phyloP scores from a whole-genome alignment of 2,329 filamentous ascomycete species.

The Aurifilum marmelostoma region DNA sequence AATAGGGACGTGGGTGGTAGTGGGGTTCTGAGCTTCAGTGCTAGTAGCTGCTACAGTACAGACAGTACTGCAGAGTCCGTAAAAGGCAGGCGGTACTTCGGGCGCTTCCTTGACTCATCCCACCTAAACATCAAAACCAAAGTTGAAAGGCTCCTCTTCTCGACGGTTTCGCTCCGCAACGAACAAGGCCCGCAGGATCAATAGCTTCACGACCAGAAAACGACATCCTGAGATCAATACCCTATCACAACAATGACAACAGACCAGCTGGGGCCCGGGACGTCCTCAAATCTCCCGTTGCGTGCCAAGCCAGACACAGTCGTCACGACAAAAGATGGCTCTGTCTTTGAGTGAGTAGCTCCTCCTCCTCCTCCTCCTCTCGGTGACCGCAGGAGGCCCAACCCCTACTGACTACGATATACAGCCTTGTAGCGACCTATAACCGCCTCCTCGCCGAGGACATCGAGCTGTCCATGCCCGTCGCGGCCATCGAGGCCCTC shows the following conservation, averaged over 20 bases:
- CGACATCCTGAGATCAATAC: neutral
- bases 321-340: slow-evolving; percentile 27
- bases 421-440: slow-evolving; percentile 60
- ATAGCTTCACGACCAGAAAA: neutral
- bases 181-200: neutral
- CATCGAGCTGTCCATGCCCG: slow-evolving; percentile 88
- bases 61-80: too few species aligned
- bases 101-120: slow-evolving; percentile 15
- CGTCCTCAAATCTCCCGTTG: slow-evolving; percentile 23
- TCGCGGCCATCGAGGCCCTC: slow-evolving; percentile 67
- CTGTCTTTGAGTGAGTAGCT: slow-evolving; percentile 42
- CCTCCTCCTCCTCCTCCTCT: neutral
- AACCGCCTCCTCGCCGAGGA: slow-evolving; percentile 63
- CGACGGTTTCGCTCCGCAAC: neutral
- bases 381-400: neutral
- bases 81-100: slow-evolving; percentile 1
- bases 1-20: neutral
- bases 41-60: too few species aligned
- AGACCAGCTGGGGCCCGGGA: slow-evolving; percentile 15
- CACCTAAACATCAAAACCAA: neutral
- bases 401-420: neutral
- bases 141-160: neutral
- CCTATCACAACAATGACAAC: slow-evolving; percentile 24
- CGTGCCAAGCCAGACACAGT: slow-evolving; percentile 19
- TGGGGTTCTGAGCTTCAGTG: slow-evolving; percentile 12